Conservation (phyloP, 768 basidiomycete genomes). For the Russula virescens region DNA sequence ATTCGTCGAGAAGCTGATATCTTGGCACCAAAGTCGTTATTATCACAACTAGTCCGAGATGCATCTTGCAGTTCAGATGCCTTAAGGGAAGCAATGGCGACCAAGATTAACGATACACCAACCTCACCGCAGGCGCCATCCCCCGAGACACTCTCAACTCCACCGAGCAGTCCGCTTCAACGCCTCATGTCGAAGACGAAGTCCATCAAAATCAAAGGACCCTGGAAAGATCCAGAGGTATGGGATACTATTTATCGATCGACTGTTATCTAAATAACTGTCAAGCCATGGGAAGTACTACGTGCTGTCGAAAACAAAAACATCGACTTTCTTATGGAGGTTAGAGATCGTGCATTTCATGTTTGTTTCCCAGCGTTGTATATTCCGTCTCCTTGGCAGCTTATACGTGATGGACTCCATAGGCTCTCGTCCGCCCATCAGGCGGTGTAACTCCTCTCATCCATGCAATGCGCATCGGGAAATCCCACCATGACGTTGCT, state of each 20-base stretch:
- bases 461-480: constrained; percentile 81
- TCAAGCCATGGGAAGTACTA: constrained; percentile 61
- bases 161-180: constrained; percentile 17
- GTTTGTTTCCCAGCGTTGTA: constrained; percentile 39
- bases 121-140: constrained; percentile 18
- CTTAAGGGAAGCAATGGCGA: constrained; percentile 20
- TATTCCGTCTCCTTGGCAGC: not conserved
- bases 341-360: constrained; percentile 73
- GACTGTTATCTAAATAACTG: not conserved
- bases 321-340: constrained; percentile 75
- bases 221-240: constrained; percentile 24
- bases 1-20: constrained; percentile 64
- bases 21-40: constrained; percentile 51
- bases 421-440: constrained; percentile 79
- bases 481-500: constrained; percentile 73
- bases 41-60: constrained; percentile 42
- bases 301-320: constrained; percentile 83
- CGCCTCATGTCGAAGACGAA: constrained; percentile 24
- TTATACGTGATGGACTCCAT: constrained; percentile 1
- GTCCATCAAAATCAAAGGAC: constrained; percentile 15
- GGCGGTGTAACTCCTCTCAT: constrained; percentile 85
- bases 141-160: constrained; percentile 2
- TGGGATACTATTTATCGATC: not conserved
- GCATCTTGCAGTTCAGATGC: constrained; percentile 30
- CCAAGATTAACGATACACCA: constrained; percentile 35